Conservation (phyloP, 441 rosid species). For the Viola pubescens region DNA sequence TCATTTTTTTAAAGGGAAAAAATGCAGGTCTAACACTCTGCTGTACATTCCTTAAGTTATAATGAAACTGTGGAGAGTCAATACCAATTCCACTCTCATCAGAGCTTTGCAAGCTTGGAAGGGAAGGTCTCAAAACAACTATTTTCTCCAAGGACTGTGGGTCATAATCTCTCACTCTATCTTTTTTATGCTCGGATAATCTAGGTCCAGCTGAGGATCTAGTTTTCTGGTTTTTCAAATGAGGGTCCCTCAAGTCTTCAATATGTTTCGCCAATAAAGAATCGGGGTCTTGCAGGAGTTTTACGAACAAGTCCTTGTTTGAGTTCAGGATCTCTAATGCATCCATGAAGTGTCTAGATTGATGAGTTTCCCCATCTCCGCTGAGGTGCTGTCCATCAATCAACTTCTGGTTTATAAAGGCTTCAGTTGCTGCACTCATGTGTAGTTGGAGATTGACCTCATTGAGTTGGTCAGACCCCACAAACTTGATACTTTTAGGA, state of each 20-base stretch:
- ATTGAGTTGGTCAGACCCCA: conserved; percentile 8
- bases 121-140: conserved; percentile 48
- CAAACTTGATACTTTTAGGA: conserved; percentile 13
- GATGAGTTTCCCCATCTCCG: conserved; percentile 19
- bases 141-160: conserved; percentile 27
- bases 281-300: conserved; percentile 67
- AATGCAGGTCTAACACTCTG: conserved; percentile 27
- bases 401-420: conserved; percentile 45
- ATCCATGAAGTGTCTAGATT: conserved; percentile 58
- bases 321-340: conserved; percentile 59
- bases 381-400: conserved; percentile 24
- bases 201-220: conserved; percentile 16
- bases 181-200: conserved; percentile 11
- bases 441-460: conserved; percentile 43
- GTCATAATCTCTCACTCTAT: conserved; percentile 12
- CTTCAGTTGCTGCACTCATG: conserved; percentile 51
- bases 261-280: conserved; percentile 49
- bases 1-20: conserved; percentile 46
- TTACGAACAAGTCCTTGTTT: conserved; percentile 58
- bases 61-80: conserved; percentile 19
- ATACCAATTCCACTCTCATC: conserved; percentile 11
- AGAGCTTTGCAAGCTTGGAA: conserved; percentile 26
- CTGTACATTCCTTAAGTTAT: conserved; percentile 19
- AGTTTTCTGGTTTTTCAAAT: conserved; percentile 19
- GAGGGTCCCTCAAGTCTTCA: conserved; percentile 40